Evolutionary conservation across 1,284 basidiomycete genomes (phyloP), one percentile per base, ranked within the genome.

Genomic region (Sparassis latifolia): DNA sequence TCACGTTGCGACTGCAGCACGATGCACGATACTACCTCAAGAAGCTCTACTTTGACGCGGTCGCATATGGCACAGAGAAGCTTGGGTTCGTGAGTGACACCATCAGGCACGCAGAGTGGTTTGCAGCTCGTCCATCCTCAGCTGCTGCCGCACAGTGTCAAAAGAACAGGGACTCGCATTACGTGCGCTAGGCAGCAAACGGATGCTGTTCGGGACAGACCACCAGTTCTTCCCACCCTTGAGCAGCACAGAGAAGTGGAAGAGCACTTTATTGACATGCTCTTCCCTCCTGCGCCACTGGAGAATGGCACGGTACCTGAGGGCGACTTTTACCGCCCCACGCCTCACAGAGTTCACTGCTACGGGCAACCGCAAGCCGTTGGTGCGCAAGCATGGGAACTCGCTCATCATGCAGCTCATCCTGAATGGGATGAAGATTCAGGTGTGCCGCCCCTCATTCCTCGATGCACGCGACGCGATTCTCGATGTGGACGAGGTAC

Each of bases 171-270:
- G 51, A 5, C 39, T 32, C 29, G 55, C 53, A 51, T 60, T 58
- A 51, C 52, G 64, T 44, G 58, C 52, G 43, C 42, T 55, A 10
- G 76, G 74, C 2, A 83, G 79, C 52, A 69, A 71, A 50, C 72
- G 80, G 56, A 80, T 93, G 74, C 61, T 92, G 44, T 92, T 90
- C 60, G 90, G 91, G 5, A 93, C 91, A n/a, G 91, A 93, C 60
- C 88, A 92, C 65, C 91, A 90, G 1, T 93, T 93, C 74, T 93
- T 93, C 70, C 90, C 90, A 3, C 90, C 89, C 4, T 73, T 92
- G 33, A 71, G 72, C 45, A 71, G 74, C 39, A 76, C 75, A 39
- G 82, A 82, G 55, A 88, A 81, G 60, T 92, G 91, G 91, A 78
- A 72, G 67, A 90, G 87, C 58, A 89, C 20, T 20, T 92, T 1